Evolutionary conservation across 768 basidiomycete species (phyloP).

Genomic region (Neoboletus subvelutipes): DNA sequence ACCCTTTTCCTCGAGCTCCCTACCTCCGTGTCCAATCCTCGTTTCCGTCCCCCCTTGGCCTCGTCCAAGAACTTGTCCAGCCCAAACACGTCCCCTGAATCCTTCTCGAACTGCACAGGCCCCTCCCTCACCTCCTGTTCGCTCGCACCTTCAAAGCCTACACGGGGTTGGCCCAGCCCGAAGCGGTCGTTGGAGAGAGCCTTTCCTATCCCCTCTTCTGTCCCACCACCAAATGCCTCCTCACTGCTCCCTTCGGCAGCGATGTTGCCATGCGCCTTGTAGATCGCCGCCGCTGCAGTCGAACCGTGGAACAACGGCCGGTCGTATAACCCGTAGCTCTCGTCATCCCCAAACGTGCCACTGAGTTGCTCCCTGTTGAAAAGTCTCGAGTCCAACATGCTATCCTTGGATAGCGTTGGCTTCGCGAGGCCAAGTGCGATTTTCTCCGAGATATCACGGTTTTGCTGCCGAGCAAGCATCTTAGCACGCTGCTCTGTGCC

Average conservation of each 20-base stretch:
- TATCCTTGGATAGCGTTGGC: constrained; percentile 93
- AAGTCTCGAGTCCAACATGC: constrained; percentile 93
- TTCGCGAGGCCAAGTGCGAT: constrained; percentile 97
- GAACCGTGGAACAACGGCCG: constrained; percentile 95
- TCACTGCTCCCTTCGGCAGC: constrained; percentile 69
- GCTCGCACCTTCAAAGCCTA: constrained; percentile 90
- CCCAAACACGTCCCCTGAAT: constrained; percentile 95
- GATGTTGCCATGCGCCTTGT: constrained; percentile 91
- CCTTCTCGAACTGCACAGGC: constrained; percentile 98
- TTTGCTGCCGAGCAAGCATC: constrained; percentile 92
- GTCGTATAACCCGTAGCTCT: constrained; percentile 94
- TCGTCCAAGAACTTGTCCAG: constrained; percentile 96
- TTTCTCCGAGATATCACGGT: constrained; percentile 99
- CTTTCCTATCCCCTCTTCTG: constrained; percentile 90
- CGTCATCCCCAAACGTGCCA: constrained; percentile 83
- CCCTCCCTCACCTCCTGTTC: constrained; percentile 86
- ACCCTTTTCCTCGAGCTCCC: constrained; percentile 68
- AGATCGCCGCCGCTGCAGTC: constrained; percentile 97
- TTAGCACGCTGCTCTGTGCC: constrained; percentile 95
- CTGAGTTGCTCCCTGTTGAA: constrained; percentile 95
- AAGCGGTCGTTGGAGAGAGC: constrained; percentile 95
- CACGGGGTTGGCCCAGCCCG: constrained; percentile 75
- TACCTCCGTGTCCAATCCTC: constrained; percentile 77
- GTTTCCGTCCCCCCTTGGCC: constrained; percentile 92
- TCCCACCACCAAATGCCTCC: constrained; percentile 91